These are phyloP conservation scores for Hansenula sp. DNA, from an alignment of 1,139 yeast genomes.

Conservation along the genomic window DNA sequence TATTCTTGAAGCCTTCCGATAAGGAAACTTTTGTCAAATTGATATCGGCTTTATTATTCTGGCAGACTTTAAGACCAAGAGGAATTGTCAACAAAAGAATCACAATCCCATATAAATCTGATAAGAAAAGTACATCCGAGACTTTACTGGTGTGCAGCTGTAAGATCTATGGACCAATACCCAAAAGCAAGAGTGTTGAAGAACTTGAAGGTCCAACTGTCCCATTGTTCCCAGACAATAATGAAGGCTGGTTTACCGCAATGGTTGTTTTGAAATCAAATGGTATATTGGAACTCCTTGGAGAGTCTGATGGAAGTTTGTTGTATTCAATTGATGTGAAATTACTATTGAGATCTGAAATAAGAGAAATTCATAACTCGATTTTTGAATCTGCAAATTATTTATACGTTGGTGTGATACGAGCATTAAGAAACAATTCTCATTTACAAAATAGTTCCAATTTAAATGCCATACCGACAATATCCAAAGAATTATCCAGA, in stretches of 20 bases:
- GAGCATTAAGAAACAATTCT: conserved; percentile 38
- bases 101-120: conserved; percentile 4
- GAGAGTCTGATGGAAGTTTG: conserved; percentile 65
- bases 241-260: conserved; percentile 71
- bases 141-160: conserved; percentile 57
- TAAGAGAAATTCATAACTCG: conserved; percentile 65
- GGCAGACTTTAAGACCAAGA: conserved; percentile 58
- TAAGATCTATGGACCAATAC: conserved; percentile 60
- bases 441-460: conserved; percentile 6
- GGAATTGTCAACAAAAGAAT: conserved; percentile 43
- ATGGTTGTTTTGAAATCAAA: conserved; percentile 68
- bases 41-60: conserved; percentile 49
- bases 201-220: conserved; percentile 40
- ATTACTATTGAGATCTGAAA: conserved; percentile 55
- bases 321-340: conserved; percentile 60
- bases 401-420: conserved; percentile 52
- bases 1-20: conserved; percentile 42
- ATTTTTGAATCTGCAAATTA: conserved; percentile 58
- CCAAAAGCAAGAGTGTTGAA: conserved; percentile 38
- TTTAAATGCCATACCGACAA: conserved; percentile 10
- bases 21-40: conserved; percentile 43
- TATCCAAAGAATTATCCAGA: conserved; percentile 5
- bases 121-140: conserved; percentile 18
- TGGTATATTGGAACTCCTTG: conserved; percentile 60
- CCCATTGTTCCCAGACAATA: conserved; percentile 34